These are phyloP conservation scores for Trichothecium sympodiale DNA, from an alignment of 2,329 filamentous ascomycete species.

Conservation along the genomic window DNA sequence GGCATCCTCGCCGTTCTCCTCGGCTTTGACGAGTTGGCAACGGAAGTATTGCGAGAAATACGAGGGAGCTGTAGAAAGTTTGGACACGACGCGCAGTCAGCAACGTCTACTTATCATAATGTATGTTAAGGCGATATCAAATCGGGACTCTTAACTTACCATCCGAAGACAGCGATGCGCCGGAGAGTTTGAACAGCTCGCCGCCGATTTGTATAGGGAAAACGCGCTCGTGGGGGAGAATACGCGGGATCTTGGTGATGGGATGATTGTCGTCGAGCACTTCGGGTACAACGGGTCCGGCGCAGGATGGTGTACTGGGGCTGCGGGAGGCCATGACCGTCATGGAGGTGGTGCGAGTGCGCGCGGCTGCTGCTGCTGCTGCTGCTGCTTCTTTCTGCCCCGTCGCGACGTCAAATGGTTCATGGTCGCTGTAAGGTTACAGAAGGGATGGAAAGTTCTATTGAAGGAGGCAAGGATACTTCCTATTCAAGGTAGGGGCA, in stretches of 20 bases:
- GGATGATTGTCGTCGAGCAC: constrained; percentile 11
- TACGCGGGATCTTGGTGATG: constrained; percentile 38
- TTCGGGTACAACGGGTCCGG: constrained; percentile 5
- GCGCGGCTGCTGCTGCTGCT: too few relatives aligned
- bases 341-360: not conserved
- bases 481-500: too few relatives aligned
- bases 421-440: too few relatives aligned
- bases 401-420: too few relatives aligned
- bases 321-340: not conserved
- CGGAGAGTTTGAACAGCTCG: constrained; percentile 62
- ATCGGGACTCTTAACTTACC: constrained; percentile 33
- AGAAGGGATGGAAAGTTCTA: too few relatives aligned
- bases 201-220: constrained; percentile 67
- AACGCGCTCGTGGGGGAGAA: constrained; percentile 59
- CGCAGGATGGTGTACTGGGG: constrained; percentile 3
- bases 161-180: constrained; percentile 63
- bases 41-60: constrained; percentile 94
- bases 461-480: too few relatives aligned
- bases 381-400: too few relatives aligned
- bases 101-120: too few relatives aligned
- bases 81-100: not conserved
- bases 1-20: constrained; percentile 44
- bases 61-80: constrained; percentile 57
- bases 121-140: too few relatives aligned
- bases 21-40: constrained; percentile 61